Conservation (phyloP, 441 rosid species). For the Melastoma candidum region DNA sequence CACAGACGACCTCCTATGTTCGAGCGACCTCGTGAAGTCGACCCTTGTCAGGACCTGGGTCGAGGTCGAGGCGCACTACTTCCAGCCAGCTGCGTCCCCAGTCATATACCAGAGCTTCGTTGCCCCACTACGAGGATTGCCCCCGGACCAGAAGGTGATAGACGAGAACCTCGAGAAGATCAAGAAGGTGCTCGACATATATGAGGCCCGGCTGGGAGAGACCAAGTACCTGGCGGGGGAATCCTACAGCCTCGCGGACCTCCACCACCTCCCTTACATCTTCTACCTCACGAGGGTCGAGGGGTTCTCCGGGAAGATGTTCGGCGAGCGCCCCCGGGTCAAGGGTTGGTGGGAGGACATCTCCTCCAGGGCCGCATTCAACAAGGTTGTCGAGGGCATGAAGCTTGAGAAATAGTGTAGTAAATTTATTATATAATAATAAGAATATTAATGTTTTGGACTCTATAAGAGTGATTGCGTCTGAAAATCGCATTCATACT, state of each 20-base stretch:
- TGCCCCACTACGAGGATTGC: slow-evolving; percentile 40
- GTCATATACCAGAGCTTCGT: slow-evolving; percentile 46
- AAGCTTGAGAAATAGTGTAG: slow-evolving; percentile 3
- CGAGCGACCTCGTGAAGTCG: slow-evolving; percentile 35
- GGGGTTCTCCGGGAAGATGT: slow-evolving; percentile 20
- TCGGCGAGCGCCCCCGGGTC: slow-evolving; percentile 53
- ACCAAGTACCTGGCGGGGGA: slow-evolving; percentile 68
- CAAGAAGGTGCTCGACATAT: slow-evolving; percentile 35
- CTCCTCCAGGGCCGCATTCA: slow-evolving; percentile 56
- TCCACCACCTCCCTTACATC: slow-evolving; percentile 57
- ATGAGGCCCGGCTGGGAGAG: slow-evolving; percentile 43
- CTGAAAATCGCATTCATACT: too few species aligned
- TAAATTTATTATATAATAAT: too few species aligned
- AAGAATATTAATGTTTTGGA: too few species aligned
- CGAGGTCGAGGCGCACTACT: slow-evolving; percentile 72
- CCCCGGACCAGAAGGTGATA: slow-evolving; percentile 42
- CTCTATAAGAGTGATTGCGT: too few species aligned
- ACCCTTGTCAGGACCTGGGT: slow-evolving; percentile 56
- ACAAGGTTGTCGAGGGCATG: slow-evolving; percentile 50
- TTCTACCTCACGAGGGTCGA: slow-evolving; percentile 70
- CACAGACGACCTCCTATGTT: slow-evolving; percentile 35
- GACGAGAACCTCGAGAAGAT: slow-evolving; percentile 48
- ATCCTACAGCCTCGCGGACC: slow-evolving; percentile 66
- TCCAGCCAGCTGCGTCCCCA: slow-evolving; percentile 40
- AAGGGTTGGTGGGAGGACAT: slow-evolving; percentile 88